Evolutionary conservation across 805 yeast genomes (phyloP), one percentile per base, ranked within the genome.

Genomic region (Myxozyma vanderwaltii): DNA sequence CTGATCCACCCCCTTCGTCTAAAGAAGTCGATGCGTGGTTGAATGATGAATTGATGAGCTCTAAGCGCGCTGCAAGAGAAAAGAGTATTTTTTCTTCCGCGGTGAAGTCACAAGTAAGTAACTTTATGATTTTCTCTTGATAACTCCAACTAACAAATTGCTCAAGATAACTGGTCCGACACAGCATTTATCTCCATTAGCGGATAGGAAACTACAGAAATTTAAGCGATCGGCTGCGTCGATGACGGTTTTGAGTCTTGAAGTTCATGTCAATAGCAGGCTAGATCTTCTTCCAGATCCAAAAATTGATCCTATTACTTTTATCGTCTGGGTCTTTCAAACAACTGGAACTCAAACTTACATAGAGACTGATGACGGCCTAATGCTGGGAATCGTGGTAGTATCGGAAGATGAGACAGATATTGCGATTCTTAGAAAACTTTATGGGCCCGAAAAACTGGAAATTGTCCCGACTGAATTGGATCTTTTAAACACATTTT

Each of bases 251-350:
- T 72, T 91, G 35, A 75, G 81, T 4, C 63, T 89, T 55, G 98
- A 92, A 67, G 69, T 89, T 0, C 91, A 86, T 71, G 84, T 81
- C 0, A 80, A 80, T 45, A 80, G 86, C 0, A 70, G 82, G n/a
- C 59, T 50, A 1, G 78, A 72, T 0, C 76, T 73, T 6, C 70
- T 76, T 10, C 92, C 97, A 0, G 86, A 90, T 67, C 95, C 97
- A 0, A 57, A 66, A 2, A 44, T 64, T 0, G 96, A 92, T 71
- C 75, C 81, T 1, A 75, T 91, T 0, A 61, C 72, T 0, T 79
- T 85, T 6, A 79, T 91, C 0, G 79, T 86, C 63, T 91, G 92
- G 86, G 77, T 76, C 19, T 78, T 82, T 46, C 54, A 63, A 44
- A 31, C 58, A 4, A 56, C 67, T 10, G 35, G 15, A 4, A 27